These are phyloP conservation scores for Leccinum uliginosum DNA, from an alignment of 768 basidiomycete species.

Conservation along the genomic window DNA sequence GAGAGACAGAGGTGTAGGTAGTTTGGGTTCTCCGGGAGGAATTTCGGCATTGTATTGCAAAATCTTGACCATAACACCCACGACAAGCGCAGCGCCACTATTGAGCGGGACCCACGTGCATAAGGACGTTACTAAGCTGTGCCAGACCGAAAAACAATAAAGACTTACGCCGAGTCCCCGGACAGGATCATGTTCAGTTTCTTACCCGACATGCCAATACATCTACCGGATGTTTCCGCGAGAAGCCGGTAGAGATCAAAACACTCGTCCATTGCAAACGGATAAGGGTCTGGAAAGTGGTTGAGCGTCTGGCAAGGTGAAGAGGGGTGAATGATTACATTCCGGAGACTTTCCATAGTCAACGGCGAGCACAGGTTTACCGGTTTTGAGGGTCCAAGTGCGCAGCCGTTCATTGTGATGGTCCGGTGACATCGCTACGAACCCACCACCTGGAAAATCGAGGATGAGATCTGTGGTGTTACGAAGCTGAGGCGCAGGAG, in stretches of 20 bases:
- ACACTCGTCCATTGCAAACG: slow-evolving; percentile 92
- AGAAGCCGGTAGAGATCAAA: slow-evolving; percentile 87
- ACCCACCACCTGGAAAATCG: slow-evolving; percentile 95
- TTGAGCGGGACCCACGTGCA: slow-evolving; percentile 11
- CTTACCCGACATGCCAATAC: slow-evolving; percentile 87
- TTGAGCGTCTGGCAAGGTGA: slow-evolving; percentile 2
- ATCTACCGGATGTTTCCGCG: slow-evolving; percentile 70
- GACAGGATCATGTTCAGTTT: slow-evolving; percentile 73
- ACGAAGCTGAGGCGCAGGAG: slow-evolving; percentile 57
- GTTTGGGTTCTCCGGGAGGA: slow-evolving; percentile 30
- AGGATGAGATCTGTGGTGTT: slow-evolving; percentile 77
- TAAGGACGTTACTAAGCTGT: slow-evolving; percentile 3
- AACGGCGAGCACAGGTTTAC: slow-evolving; percentile 76
- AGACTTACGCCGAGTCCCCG: slow-evolving; percentile 95
- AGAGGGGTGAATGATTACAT: slow-evolving; percentile 47
- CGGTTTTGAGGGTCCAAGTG: slow-evolving; percentile 76
- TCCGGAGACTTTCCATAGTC: slow-evolving; percentile 98
- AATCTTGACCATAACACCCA: slow-evolving; percentile 80
- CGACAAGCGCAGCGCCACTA: slow-evolving; percentile 86
- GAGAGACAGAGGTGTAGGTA: slow-evolving; percentile 76
- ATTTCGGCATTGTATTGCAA: slow-evolving; percentile 54
- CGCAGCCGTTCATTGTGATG: slow-evolving; percentile 94
- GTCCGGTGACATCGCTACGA: slow-evolving; percentile 92
- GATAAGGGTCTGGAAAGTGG: slow-evolving; percentile 76
- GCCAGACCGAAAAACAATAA: background rate